phyloP scores from a whole-genome alignment of 1,284 basidiomycete genomes.

The Rhizoctonia solani region DNA sequence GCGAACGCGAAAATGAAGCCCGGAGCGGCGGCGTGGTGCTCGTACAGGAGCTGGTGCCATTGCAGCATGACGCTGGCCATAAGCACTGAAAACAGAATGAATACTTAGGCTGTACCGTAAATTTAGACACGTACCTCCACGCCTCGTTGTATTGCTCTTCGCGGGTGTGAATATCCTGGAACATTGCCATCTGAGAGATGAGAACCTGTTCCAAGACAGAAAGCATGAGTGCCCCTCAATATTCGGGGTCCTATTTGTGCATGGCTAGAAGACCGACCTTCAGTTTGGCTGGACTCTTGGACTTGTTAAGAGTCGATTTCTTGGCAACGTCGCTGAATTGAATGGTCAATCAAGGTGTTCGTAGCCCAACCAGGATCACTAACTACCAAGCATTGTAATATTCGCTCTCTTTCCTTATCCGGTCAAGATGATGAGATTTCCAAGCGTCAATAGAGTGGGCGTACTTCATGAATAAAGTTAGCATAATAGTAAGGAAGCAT shows the following conservation, averaged over 20 bases:
- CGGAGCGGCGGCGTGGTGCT: constrained; percentile 3
- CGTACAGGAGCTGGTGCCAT: neutral
- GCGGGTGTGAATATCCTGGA: constrained; percentile 13
- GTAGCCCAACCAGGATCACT: neutral
- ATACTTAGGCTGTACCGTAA: too few species aligned
- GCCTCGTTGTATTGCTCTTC: constrained; percentile 24
- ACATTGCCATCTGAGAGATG: constrained; percentile 7
- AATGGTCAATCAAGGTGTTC: neutral
- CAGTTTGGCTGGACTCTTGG: too few species aligned
- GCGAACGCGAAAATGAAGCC: constrained; percentile 5
- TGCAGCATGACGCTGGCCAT: too few species aligned
- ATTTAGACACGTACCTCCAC: too few species aligned
- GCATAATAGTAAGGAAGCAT: neutral
- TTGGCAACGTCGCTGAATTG: neutral
- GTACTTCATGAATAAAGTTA: neutral
- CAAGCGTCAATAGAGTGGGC: constrained; percentile 10
- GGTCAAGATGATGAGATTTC: constrained; percentile 12
- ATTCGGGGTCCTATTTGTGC: neutral
- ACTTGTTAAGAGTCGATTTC: too few species aligned
- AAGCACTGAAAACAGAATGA: too few species aligned
- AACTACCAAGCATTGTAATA: constrained; percentile 26
- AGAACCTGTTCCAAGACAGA: neutral
- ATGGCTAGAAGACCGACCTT: too few species aligned
- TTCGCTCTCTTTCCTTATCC: constrained; percentile 4
- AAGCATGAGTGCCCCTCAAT: neutral